A percentile compares a stretch with the other conserved stretches of the same genome.
These are phyloP conservation scores for Endothia cerciana DNA, from an alignment of 2,329 filamentous ascomycete genomes.

Conservation along the genomic window DNA sequence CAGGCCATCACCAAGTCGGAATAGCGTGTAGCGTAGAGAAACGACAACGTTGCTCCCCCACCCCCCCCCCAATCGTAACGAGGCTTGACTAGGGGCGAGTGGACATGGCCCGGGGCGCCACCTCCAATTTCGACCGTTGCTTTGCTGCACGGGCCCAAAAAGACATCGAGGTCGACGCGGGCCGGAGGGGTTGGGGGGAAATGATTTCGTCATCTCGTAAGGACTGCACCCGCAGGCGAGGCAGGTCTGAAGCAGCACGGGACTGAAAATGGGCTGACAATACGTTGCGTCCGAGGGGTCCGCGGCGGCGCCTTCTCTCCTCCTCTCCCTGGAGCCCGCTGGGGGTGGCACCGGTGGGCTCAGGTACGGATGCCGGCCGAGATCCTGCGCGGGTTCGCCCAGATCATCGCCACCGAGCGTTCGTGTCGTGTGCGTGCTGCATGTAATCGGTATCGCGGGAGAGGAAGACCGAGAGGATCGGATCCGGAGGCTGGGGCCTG, in stretches of 20 bases:
- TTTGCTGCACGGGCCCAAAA: constrained; percentile 3
- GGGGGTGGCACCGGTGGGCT: not conserved
- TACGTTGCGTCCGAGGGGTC: not conserved
- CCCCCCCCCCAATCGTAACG: not conserved
- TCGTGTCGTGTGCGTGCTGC: not conserved
- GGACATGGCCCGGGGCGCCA: not conserved
- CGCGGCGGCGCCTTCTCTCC: not conserved
- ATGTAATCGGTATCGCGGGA: not conserved
- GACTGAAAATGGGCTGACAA: constrained; percentile 4
- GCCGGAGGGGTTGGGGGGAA: not conserved
- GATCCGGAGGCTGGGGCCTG: constrained; percentile 1
- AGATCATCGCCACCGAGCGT: not conserved
- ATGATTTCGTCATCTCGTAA: constrained; percentile 7
- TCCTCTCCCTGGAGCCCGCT: too few species aligned
- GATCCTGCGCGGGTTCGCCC: constrained; percentile 4
- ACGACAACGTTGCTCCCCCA: not conserved
- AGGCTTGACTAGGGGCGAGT: not conserved
- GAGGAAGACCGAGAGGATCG: not conserved
- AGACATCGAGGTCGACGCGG: not conserved
- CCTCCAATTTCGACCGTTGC: constrained; percentile 1
- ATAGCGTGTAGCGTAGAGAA: not conserved
- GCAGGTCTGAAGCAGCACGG: not conserved
- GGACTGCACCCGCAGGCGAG: not conserved
- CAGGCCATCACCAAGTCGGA: constrained; percentile 5
- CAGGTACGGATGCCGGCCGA: not conserved